Conservation (phyloP, 148 eudicot species). For the Silene conica region DNA sequence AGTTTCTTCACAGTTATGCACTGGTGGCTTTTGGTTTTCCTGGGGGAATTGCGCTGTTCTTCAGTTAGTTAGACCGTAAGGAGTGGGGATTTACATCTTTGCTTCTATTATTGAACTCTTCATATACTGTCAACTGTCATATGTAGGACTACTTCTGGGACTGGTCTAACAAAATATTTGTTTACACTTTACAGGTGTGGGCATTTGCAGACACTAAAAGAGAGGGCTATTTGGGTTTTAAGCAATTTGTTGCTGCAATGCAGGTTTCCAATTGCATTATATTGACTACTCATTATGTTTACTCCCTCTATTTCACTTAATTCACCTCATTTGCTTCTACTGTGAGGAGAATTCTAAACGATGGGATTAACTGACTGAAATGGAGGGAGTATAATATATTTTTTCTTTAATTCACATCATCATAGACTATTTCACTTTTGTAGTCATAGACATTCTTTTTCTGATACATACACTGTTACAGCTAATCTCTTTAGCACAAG, state of each 20-base stretch:
- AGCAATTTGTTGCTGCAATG: conserved; percentile 82
- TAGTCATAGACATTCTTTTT: neutral
- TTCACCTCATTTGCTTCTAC: neutral
- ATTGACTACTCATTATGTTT: conserved; percentile 2
- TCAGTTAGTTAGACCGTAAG: neutral
- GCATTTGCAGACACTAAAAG: conserved; percentile 74
- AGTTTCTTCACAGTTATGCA: neutral
- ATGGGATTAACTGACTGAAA: no score
- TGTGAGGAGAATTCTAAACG: no score
- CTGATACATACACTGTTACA: conserved; percentile 17
- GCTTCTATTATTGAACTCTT: neutral
- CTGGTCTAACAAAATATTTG: neutral
- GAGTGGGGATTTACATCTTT: neutral
- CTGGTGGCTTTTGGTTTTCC: no score
- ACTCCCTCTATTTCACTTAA: neutral
- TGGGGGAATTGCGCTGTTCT: neutral
- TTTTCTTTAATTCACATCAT: neutral
- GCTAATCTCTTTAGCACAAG: conserved; percentile 81
- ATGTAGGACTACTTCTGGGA: neutral
- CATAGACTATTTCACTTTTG: neutral
- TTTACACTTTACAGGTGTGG: conserved; percentile 57
- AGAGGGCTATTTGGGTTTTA: conserved; percentile 68
- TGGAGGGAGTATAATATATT: neutral
- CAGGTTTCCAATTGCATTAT: conserved; percentile 40
- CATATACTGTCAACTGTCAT: neutral